These are phyloP conservation scores for Phellinidium pouzarii DNA, from an alignment of 1,284 basidiomycete genomes.

Conservation along the genomic window DNA sequence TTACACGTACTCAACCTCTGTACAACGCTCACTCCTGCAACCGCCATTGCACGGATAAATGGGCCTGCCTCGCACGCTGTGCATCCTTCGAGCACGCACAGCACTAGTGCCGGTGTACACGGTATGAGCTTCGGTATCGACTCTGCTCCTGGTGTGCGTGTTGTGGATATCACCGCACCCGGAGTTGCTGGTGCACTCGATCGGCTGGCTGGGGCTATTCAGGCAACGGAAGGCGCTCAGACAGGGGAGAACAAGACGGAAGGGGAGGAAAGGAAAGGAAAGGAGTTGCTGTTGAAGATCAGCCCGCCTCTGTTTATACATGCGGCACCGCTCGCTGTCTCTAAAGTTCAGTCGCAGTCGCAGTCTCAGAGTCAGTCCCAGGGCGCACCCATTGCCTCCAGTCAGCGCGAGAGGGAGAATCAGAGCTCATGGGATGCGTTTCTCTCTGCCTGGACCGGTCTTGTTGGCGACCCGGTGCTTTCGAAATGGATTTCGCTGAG, in stretches of 20 bases:
- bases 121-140: constrained; percentile 18
- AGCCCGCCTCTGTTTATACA: constrained; percentile 59
- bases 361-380: background rate
- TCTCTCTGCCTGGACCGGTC: constrained; percentile 90
- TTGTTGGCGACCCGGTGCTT: constrained; percentile 92
- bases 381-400: constrained; percentile 17
- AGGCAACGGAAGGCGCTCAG: constrained; percentile 26
- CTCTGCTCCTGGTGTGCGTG: constrained; percentile 31
- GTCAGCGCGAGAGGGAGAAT: constrained; percentile 26
- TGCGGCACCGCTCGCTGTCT: constrained; percentile 31
- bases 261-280: background rate
- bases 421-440: constrained; percentile 63
- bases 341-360: constrained; percentile 10
- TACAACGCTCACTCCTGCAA: constrained; percentile 81
- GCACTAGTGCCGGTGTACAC: background rate
- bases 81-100: background rate
- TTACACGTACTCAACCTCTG: constrained; percentile 90
- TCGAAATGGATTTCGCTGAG: constrained; percentile 94
- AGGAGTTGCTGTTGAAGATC: constrained; percentile 65
- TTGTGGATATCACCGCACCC: constrained; percentile 58
- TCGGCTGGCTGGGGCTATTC: constrained; percentile 41
- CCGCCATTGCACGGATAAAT: constrained; percentile 51
- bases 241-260: constrained; percentile 14
- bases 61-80: background rate
- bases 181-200: constrained; percentile 56